These are phyloP conservation scores for Cyclanthera cordifolia DNA, from an alignment of 306 rosid genomes.

Conservation along the genomic window DNA sequence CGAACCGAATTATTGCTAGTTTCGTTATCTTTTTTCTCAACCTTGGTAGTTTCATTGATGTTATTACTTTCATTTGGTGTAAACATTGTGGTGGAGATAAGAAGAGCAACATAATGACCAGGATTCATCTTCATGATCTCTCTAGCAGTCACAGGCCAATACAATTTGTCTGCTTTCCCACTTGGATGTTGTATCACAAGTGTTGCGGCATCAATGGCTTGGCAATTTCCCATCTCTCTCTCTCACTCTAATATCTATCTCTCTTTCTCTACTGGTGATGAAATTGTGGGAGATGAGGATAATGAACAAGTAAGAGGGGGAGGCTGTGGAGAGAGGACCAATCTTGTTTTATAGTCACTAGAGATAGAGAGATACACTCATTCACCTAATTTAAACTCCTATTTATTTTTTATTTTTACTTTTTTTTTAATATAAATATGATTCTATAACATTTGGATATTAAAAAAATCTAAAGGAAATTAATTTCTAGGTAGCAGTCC, in stretches of 20 bases:
- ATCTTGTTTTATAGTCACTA: conserved; percentile 18
- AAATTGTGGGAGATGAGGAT: conserved; percentile 5
- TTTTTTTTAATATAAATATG: too few species aligned
- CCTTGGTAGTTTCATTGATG: not conserved
- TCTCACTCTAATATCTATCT: not conserved
- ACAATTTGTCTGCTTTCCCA: conserved; percentile 70
- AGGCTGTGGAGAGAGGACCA: conserved; percentile 3
- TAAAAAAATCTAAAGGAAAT: too few species aligned
- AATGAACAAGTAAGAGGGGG: conserved; percentile 11
- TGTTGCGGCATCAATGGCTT: conserved; percentile 89
- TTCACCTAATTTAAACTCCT: conserved; percentile 11
- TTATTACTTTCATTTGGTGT: conserved; percentile 27
- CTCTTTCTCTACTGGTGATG: conserved; percentile 8
- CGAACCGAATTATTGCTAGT: conserved; percentile 38
- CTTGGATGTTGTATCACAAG: conserved; percentile 73
- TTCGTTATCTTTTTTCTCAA: not conserved
- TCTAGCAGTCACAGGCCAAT: conserved; percentile 66
- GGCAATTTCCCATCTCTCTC: conserved; percentile 82
- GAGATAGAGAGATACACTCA: not conserved
- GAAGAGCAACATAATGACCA: conserved; percentile 92
- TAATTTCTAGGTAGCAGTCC: too few species aligned
- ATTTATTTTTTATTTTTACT: too few species aligned
- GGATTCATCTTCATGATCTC: conserved; percentile 82
- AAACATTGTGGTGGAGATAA: conserved; percentile 77
- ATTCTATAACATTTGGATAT: too few species aligned